These are phyloP conservation scores for Nakazawaea ishiwadae DNA, from an alignment of 805 yeast species.

Conservation along the genomic window DNA sequence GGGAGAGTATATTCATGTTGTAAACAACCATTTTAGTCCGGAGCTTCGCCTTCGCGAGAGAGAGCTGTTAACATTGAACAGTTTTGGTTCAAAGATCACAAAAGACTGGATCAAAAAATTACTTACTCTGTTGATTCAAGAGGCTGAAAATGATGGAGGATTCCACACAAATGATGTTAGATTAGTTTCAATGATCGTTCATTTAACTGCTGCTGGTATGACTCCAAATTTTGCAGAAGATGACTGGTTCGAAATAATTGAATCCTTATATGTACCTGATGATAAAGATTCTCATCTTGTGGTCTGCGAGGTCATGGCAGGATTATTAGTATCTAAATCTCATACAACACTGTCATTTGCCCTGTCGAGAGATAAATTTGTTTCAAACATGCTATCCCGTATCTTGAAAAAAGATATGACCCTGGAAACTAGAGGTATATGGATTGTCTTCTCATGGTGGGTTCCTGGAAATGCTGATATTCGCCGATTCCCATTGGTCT, in stretches of 20 bases:
- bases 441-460: constrained; percentile 79
- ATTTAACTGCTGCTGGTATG: constrained; percentile 41
- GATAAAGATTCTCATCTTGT: constrained; percentile 78
- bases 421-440: constrained; percentile 68
- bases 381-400: constrained; percentile 37
- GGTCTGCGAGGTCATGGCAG: constrained; percentile 64
- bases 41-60: constrained; percentile 39
- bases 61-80: constrained; percentile 28
- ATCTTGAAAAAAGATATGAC: constrained; percentile 57
- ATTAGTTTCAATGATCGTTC: constrained; percentile 45
- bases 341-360: constrained; percentile 31
- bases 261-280: constrained; percentile 48
- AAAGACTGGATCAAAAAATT: constrained; percentile 56
- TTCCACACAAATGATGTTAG: constrained; percentile 65
- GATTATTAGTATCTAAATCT: constrained; percentile 49
- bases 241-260: constrained; percentile 49
- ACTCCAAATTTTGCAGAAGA: constrained; percentile 37
- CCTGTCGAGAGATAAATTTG: constrained; percentile 37
- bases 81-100: constrained; percentile 42
- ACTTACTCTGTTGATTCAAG: constrained; percentile 49
- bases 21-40: constrained; percentile 27
- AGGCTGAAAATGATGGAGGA: constrained; percentile 63
- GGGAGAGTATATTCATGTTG: constrained; percentile 51
- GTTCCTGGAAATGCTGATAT: constrained; percentile 59
- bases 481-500: constrained; percentile 58